Conservation (phyloP, 164 flowering plant genomes). For the Echeveria elegans region DNA sequence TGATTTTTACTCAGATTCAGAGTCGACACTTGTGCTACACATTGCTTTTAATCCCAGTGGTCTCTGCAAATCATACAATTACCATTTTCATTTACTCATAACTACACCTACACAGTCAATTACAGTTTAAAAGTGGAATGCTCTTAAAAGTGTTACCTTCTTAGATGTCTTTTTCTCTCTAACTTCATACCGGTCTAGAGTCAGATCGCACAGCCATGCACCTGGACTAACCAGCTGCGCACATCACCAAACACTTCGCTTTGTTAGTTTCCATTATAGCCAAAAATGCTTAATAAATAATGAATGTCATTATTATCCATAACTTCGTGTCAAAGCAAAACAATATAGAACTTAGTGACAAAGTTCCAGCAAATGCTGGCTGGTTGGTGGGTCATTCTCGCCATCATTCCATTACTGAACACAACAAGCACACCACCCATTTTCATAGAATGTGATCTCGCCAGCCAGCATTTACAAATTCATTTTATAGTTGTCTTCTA, state of each 20-base stretch:
- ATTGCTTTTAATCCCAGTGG: not conserved
- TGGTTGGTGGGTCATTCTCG: not conserved
- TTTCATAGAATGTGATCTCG: not conserved
- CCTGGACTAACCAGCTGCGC: constrained; percentile 86
- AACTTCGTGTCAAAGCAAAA: not conserved
- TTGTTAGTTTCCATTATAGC: not conserved
- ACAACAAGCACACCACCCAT: not conserved
- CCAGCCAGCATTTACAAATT: not conserved
- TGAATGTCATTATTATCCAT: not conserved
- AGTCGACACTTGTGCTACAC: not conserved
- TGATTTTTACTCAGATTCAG: not conserved
- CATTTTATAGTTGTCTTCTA: not conserved
- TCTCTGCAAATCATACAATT: not conserved
- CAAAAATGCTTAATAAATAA: too few species aligned
- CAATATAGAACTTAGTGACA: not conserved
- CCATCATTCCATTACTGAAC: not conserved
- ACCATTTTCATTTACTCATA: not conserved
- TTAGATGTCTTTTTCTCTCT: constrained; percentile 78
- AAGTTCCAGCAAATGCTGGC: not conserved
- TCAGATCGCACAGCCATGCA: constrained; percentile 73
- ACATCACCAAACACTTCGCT: not conserved
- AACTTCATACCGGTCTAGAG: constrained; percentile 80
- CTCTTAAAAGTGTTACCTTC: constrained; percentile 42
- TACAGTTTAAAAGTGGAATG: too few species aligned
- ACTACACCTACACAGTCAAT: not conserved